Base-by-base conservation (phyloP, 306 rosid genomes). In the Quercus rubra region DNA sequence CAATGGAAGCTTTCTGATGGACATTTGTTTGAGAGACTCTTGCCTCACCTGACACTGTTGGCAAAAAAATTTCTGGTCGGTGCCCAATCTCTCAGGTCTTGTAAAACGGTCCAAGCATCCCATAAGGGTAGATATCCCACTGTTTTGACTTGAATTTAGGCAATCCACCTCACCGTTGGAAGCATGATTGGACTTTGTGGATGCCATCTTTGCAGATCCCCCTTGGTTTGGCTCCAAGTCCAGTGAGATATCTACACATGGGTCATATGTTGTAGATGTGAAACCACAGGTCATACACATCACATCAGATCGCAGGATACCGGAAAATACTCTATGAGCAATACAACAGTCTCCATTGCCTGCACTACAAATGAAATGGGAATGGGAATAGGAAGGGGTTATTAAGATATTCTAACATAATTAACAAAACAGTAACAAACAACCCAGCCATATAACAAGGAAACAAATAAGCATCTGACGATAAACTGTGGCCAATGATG, bases 221-320 rank as follows among this genome's bases (percentile, higher is more conserved):
- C 86, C 91, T 43, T 83, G 91, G 82, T 82, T 87, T 14, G 97
- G 97, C 79, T 94, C 98, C 82, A 94, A 83, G 82, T 94, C 96
- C 77, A 92, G 85, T 51, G 98, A 94, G 86, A 90, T 88, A 86
- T 94, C 98, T 33, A 94, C 90, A 41, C 97, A 94, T 38, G 98
- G 98, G 64, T 94, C 98, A 84, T 88, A 90, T n/a, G 98, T 94
- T 56, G 98, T 94, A 12, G 97, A 94, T 62, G 98, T 94, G 83
- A 90, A 94, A 83, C 98, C 98, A 68, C 97, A 94, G 18, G 94
- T 94, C 97, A 90, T 92, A 69, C 98, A 94, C 89, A 89, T 94
- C 67, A 90, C 98, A 89, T 94, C 97, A 27, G 98, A 90, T 54
- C 97, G 93, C 91, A 94, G 79, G 78, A 94, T 92, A 54, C 98